Percentiles rank a stretch among this genome's conserved stretches.
Conservation (phyloP, 148 eudicot species). For the Chenopodium formosanum region DNA sequence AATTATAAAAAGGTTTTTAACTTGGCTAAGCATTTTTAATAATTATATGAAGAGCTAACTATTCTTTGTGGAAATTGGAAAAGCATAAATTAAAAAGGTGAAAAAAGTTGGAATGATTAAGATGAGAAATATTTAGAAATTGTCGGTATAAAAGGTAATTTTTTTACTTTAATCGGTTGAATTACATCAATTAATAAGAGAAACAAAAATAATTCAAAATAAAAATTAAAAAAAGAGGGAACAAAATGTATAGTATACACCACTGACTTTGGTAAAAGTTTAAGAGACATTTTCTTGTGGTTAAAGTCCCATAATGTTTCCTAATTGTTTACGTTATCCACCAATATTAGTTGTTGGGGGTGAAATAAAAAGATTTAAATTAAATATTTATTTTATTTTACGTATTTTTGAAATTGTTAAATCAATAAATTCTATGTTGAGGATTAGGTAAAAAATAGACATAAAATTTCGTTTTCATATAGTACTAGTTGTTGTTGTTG, state of each 20-base stretch:
- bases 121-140: conserved; percentile 22
- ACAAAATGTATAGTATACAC: conserved; percentile 28
- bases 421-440: not conserved
- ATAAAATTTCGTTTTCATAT: not conserved
- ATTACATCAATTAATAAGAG: conserved; percentile 28
- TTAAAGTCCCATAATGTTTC: conserved; percentile 42
- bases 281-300: conserved; percentile 34
- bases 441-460: conserved; percentile 14
- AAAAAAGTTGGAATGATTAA: conserved; percentile 15
- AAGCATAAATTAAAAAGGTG: conserved; percentile 8
- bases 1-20: not conserved
- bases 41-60: not conserved
- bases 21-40: conserved; percentile 1
- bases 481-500: conserved; percentile 22
- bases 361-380: not conserved
- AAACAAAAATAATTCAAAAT: conserved; percentile 17
- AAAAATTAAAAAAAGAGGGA: conserved; percentile 25
- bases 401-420: not conserved
- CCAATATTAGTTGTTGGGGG: conserved; percentile 11
- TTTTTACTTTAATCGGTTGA: conserved; percentile 15
- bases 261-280: conserved; percentile 28
- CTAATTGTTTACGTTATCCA: conserved; percentile 37
- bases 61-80: conserved; percentile 5
- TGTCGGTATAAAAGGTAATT: conserved; percentile 32
- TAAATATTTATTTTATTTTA: too few species aligned